Conservation (phyloP, 768 basidiomycete genomes). For the Scleroderma citrinum region DNA sequence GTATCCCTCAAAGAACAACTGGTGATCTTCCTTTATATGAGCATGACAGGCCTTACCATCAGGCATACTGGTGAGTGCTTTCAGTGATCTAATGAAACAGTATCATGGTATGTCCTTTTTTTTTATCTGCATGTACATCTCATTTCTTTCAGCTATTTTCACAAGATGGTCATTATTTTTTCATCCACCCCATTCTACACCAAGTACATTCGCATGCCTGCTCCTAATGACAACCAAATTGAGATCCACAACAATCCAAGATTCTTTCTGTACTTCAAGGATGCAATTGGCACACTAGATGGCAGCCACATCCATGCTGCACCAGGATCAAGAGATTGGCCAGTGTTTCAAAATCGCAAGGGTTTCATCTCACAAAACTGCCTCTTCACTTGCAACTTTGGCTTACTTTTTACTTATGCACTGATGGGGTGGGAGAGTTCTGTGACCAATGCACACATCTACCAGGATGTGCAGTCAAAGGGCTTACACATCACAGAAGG, state of each 20-base stretch:
- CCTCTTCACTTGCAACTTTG: conserved; percentile 19
- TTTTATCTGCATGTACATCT: too few species aligned
- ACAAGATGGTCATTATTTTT: too few species aligned
- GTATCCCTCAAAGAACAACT: conserved; percentile 31
- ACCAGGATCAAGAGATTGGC: not conserved
- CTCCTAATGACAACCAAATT: too few species aligned
- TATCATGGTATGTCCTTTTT: not conserved
- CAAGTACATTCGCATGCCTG: too few species aligned
- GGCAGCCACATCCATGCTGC: not conserved
- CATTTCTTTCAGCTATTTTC: too few species aligned
- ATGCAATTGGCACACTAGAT: too few species aligned
- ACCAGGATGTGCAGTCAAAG: conserved; percentile 17
- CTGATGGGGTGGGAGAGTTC: conserved; percentile 38
- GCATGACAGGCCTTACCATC: conserved; percentile 2
- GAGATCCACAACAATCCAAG: too few species aligned
- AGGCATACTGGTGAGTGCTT: not conserved
- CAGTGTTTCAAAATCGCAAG: conserved; percentile 14
- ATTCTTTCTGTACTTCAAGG: too few species aligned
- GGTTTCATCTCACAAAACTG: conserved; percentile 33
- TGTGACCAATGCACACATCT: conserved; percentile 31
- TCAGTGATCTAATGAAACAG: not conserved
- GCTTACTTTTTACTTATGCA: conserved; percentile 31
- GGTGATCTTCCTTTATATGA: conserved; percentile 32
- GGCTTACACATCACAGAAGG: conserved; percentile 26
- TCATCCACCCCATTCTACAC: too few species aligned